A percentile compares a stretch with the other conserved stretches of the same genome.
Conservation (phyloP, 2,329 filamentous ascomycete genomes). For the Septoria linicola region DNA sequence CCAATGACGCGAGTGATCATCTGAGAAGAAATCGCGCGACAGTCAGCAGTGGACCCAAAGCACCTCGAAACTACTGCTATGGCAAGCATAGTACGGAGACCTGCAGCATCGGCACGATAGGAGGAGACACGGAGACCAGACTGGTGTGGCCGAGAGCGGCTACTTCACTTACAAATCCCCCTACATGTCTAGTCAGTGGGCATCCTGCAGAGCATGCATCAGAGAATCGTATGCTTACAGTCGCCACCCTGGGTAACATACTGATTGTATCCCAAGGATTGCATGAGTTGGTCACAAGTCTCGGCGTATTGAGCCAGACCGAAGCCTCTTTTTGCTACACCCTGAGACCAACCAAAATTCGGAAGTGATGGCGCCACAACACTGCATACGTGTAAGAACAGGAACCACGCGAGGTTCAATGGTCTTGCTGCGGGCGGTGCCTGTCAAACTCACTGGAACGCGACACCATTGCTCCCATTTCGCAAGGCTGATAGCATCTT, state of each 20-base stretch:
- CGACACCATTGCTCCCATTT: conserved; percentile 42
- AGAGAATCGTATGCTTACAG: conserved; percentile 27
- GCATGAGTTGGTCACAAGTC: conserved; percentile 61
- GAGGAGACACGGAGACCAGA: too few species aligned
- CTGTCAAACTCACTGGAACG: too few species aligned
- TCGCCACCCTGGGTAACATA: conserved; percentile 61
- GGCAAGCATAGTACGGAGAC: too few species aligned
- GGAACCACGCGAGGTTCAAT: too few species aligned
- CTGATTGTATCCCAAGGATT: conserved; percentile 56
- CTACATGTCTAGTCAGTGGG: neutral
- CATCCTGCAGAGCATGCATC: neutral
- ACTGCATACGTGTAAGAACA: too few species aligned
- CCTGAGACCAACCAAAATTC: conserved; percentile 66
- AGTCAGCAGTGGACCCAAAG: too few species aligned
- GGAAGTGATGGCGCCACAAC: conserved; percentile 58
- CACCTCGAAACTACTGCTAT: too few species aligned
- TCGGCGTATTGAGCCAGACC: conserved; percentile 55
- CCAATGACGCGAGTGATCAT: conserved; percentile 63
- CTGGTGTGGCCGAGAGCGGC: too few species aligned
- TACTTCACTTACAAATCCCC: too few species aligned
- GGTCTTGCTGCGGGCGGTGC: too few species aligned
- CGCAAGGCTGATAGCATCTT: conserved; percentile 58
- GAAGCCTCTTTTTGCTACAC: conserved; percentile 52
- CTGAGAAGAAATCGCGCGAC: too few species aligned
- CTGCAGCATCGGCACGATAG: too few species aligned